phyloP scores from a whole-genome alignment of 1,139 yeast genomes.

The Pneumocystis oryctolagi region DNA sequence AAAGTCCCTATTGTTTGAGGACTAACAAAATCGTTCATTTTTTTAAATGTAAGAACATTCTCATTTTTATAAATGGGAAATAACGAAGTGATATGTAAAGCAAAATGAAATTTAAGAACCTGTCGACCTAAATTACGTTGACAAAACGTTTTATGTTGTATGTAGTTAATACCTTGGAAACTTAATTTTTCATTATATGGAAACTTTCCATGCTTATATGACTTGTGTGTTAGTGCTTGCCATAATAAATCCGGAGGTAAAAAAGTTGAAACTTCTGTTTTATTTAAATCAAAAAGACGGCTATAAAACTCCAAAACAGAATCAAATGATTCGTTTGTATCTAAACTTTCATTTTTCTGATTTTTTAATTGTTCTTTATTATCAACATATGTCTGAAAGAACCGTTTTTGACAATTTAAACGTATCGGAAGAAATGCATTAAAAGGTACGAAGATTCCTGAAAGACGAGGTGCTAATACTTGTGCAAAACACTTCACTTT shows the following conservation, averaged over 20 bases:
- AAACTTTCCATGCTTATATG: conserved; percentile 6
- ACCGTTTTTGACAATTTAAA: neutral
- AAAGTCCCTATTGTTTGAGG: neutral
- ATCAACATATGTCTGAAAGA: neutral
- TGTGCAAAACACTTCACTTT: neutral
- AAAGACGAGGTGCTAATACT: neutral
- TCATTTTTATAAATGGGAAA: neutral
- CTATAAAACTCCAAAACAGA: neutral
- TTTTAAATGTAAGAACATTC: neutral
- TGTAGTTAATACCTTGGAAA: conserved; percentile 3
- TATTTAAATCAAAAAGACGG: neutral
- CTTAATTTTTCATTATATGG: conserved; percentile 10
- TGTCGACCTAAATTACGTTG: neutral
- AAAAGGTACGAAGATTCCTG: neutral
- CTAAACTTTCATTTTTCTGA: neutral
- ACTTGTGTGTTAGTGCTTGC: conserved; percentile 11
- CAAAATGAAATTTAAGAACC: neutral
- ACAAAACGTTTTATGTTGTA: neutral
- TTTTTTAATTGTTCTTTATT: neutral
- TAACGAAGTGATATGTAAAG: neutral
- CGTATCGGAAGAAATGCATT: neutral
- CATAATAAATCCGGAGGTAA: neutral
- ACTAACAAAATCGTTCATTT: neutral
- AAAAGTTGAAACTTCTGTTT: neutral
- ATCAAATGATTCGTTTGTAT: neutral